Conservation (phyloP, 2,329 filamentous ascomycete species). For the Neofusicoccum parvum region DNA sequence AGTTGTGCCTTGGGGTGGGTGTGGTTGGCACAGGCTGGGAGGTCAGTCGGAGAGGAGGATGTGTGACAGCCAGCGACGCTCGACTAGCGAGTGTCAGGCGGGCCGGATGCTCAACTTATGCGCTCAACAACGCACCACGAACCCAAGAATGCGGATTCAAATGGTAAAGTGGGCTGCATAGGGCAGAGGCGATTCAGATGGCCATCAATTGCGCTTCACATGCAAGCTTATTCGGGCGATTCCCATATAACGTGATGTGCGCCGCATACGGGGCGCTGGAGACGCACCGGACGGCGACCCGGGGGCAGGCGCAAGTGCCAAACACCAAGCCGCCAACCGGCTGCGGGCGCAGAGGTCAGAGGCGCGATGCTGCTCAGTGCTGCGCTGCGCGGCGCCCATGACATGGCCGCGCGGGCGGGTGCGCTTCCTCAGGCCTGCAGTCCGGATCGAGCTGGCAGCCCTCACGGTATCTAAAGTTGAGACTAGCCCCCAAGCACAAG, state of each 20-base stretch:
- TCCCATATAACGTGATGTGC: conserved; percentile 19
- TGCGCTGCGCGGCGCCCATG: conserved; percentile 11
- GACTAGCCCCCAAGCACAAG: conserved; percentile 17
- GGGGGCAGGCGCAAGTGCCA: conserved; percentile 17
- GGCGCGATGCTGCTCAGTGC: conserved; percentile 17
- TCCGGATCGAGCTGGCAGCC: conserved; percentile 11
- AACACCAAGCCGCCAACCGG: conserved; percentile 13
- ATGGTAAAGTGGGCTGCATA: conserved; percentile 16
- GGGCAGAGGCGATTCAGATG: background rate
- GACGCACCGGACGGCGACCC: conserved; percentile 14
- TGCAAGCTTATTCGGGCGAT: conserved; percentile 11
- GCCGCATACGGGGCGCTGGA: conserved; percentile 12
- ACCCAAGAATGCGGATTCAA: conserved; percentile 16
- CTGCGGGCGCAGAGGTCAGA: conserved; percentile 8
- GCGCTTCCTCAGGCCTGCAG: conserved; percentile 8
- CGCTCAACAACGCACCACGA: conserved; percentile 22
- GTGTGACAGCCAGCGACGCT: conserved; percentile 21
- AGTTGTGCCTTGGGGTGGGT: background rate
- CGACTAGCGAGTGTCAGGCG: conserved; percentile 22
- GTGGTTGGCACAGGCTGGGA: conserved; percentile 19
- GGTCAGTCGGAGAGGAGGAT: conserved; percentile 22
- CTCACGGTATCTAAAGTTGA: conserved; percentile 19
- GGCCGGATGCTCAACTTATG: conserved; percentile 22
- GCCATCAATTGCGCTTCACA: conserved; percentile 18
- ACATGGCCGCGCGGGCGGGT: conserved; percentile 7